A percentile compares a stretch with the other conserved stretches of the same genome.
Conservation (phyloP, 1,284 basidiomycete genomes). For the Rhodofomes roseus region DNA sequence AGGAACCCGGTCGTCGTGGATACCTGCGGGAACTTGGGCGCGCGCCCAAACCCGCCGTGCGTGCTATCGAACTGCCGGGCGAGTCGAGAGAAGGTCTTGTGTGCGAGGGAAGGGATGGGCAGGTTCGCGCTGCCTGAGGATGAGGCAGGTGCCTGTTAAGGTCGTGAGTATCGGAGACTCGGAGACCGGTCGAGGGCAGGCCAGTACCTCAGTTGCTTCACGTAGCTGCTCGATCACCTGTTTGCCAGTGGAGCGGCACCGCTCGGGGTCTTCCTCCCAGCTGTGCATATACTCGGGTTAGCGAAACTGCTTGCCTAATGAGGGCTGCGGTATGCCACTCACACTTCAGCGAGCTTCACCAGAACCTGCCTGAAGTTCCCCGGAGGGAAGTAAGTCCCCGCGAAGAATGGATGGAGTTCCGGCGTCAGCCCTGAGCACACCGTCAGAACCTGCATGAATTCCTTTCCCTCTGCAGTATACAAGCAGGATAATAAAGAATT, state of each 20-base stretch:
- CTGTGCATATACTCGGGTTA: constrained; percentile 7
- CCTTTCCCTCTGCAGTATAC: not conserved
- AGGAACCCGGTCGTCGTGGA: constrained; percentile 23
- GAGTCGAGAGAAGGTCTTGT: constrained; percentile 15
- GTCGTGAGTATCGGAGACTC: not conserved
- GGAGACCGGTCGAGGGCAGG: not conserved
- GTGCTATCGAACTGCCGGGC: constrained; percentile 25
- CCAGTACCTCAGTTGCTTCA: constrained; percentile 14
- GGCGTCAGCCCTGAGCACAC: constrained; percentile 32
- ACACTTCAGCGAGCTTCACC: constrained; percentile 25
- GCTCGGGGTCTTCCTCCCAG: constrained; percentile 23
- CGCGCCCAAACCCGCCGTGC: constrained; percentile 36
- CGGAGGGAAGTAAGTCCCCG: constrained; percentile 40
- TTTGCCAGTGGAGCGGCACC: constrained; percentile 18
- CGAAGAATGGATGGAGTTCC: constrained; percentile 40
- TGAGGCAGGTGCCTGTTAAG: not conserved
- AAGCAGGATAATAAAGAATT: not conserved
- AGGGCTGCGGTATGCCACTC: not conserved
- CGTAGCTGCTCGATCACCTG: constrained; percentile 20
- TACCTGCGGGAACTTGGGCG: constrained; percentile 37
- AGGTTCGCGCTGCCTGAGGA: not conserved
- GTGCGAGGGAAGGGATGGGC: constrained; percentile 8
- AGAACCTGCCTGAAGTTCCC: constrained; percentile 22
- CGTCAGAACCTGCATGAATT: not conserved
- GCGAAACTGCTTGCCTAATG: not conserved